A percentile compares a stretch with the other conserved stretches of the same genome.
These are phyloP conservation scores for Termitomyces sp. DNA, from an alignment of 768 basidiomycete species.

Conservation along the genomic window DNA sequence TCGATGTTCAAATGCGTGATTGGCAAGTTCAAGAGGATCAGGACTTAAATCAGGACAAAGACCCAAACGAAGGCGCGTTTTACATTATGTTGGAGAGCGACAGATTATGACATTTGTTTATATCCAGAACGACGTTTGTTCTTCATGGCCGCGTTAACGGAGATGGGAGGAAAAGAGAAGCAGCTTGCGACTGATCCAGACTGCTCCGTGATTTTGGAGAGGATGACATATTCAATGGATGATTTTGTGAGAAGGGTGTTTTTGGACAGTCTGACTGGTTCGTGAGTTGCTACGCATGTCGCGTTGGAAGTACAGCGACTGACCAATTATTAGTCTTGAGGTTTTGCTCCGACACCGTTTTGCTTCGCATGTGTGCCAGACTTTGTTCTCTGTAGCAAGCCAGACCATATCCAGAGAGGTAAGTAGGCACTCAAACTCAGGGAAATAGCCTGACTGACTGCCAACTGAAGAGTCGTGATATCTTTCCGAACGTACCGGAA, in stretches of 20 bases:
- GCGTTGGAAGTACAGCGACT: neutral
- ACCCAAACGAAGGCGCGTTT: constrained; percentile 66
- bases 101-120: neutral
- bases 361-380: constrained; percentile 95
- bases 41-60: constrained; percentile 34
- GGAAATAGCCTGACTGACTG: neutral
- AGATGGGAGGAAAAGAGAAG: constrained; percentile 86
- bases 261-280: constrained; percentile 79
- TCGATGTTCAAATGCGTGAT: constrained; percentile 80
- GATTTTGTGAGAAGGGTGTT: constrained; percentile 94
- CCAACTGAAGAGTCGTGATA: constrained; percentile 42
- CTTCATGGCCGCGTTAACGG: constrained; percentile 74
- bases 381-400: constrained; percentile 63
- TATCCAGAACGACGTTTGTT: constrained; percentile 67
- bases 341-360: constrained; percentile 74
- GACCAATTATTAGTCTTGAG: constrained; percentile 44
- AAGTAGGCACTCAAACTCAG: neutral
- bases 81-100: neutral
- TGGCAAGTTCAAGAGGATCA: constrained; percentile 66
- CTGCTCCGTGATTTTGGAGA: constrained; percentile 84
- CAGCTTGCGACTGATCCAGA: constrained; percentile 92
- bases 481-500: constrained; percentile 44
- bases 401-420: constrained; percentile 73
- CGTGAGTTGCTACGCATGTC: constrained; percentile 46
- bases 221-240: constrained; percentile 91